A percentile compares a stretch with the other conserved stretches of the same genome.
Evolutionary conservation across 2,329 filamentous ascomycete genomes (phyloP).

Genomic region (Paecilomyces formosus): DNA sequence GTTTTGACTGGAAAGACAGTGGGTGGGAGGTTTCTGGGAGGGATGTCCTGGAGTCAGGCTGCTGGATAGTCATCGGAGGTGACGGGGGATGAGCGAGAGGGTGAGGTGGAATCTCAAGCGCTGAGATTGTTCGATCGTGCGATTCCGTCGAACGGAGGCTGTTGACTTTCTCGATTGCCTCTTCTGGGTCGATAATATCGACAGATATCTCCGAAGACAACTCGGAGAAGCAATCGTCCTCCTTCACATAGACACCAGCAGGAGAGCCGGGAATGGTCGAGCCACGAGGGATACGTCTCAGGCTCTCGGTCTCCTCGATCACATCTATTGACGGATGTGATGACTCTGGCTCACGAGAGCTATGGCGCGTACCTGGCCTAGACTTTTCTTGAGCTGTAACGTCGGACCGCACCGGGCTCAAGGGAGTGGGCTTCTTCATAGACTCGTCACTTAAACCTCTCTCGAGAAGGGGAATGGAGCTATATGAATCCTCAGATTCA

Average conservation of each 20-base stretch:
- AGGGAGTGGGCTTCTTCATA: conserved; percentile 41
- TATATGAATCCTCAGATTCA: conserved; percentile 66
- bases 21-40: conserved; percentile 23
- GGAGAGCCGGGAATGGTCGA: conserved; percentile 30
- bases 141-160: conserved; percentile 22
- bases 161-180: conserved; percentile 24
- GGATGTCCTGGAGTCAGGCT: conserved; percentile 27
- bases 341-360: conserved; percentile 26
- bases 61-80: conserved; percentile 38
- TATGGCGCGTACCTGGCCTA: conserved; percentile 18
- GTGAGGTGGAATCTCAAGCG: conserved; percentile 35
- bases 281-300: conserved; percentile 40
- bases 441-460: conserved; percentile 48
- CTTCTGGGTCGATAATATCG: conserved; percentile 39
- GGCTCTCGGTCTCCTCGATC: conserved; percentile 44
- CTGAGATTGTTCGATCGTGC: conserved; percentile 27
- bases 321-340: conserved; percentile 45
- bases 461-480: conserved; percentile 68
- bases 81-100: conserved; percentile 40
- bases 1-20: conserved; percentile 25
- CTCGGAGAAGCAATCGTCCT: conserved; percentile 47
- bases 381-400: conserved; percentile 17
- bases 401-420: conserved; percentile 9
- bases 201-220: conserved; percentile 45
- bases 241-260: conserved; percentile 28